Evolutionary conservation across 2,329 filamentous ascomycete species (phyloP).

Genomic region (Aureobasidium zeae): DNA sequence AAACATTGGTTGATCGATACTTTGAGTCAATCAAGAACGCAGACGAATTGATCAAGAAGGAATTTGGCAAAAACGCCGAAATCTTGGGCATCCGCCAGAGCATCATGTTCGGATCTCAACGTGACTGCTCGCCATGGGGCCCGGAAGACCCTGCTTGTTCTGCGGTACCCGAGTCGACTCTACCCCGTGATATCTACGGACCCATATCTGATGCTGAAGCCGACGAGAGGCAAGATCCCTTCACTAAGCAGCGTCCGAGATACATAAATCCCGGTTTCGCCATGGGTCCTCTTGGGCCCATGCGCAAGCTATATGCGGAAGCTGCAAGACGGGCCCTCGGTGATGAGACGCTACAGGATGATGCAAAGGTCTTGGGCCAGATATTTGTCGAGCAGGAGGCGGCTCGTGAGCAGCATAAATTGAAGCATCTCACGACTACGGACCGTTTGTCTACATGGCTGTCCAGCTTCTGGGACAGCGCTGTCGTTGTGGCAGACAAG

Average conservation of each 20-base stretch:
- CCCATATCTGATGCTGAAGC: constrained; percentile 41
- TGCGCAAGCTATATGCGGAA: constrained; percentile 23
- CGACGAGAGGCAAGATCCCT: constrained; percentile 26
- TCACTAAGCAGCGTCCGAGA: constrained; percentile 33
- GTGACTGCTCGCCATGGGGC: constrained; percentile 41
- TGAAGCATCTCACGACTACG: background rate
- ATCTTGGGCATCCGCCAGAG: constrained; percentile 39
- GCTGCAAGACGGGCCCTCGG: constrained; percentile 26
- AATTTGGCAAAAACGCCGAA: constrained; percentile 19
- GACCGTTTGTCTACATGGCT: background rate
- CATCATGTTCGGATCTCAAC: constrained; percentile 48
- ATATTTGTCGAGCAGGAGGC: constrained; percentile 27
- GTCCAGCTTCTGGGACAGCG: background rate
- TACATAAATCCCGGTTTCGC: constrained; percentile 28
- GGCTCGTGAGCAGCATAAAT: constrained; percentile 24
- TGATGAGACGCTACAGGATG: constrained; percentile 23
- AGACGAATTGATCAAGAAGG: constrained; percentile 39
- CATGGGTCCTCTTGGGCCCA: constrained; percentile 22
- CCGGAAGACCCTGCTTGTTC: constrained; percentile 42
- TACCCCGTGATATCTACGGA: constrained; percentile 43
- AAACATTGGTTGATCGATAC: constrained; percentile 54
- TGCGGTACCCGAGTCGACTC: constrained; percentile 42
- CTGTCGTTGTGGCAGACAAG: background rate
- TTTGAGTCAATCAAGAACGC: constrained; percentile 32
- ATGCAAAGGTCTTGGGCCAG: constrained; percentile 30